These are phyloP conservation scores for Penicillium sp. DNA, from an alignment of 2,329 filamentous ascomycete species.

Conservation along the genomic window DNA sequence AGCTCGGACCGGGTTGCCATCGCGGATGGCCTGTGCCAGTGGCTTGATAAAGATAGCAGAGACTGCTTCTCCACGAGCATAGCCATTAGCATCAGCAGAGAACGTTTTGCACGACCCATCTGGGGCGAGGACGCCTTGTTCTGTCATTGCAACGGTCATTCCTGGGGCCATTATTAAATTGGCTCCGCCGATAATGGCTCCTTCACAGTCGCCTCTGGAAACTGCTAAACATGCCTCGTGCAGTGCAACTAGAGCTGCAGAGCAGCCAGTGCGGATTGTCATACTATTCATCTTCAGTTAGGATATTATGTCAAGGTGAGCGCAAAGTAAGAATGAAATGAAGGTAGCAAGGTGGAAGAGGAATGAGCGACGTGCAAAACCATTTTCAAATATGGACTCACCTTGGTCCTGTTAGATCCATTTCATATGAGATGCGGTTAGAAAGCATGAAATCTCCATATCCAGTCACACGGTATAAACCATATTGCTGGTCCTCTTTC, in stretches of 20 bases:
- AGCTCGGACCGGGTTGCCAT: slow-evolving; percentile 28
- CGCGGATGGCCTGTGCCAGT: slow-evolving; percentile 26
- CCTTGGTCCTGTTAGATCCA: slow-evolving; percentile 25
- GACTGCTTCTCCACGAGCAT: slow-evolving; percentile 34
- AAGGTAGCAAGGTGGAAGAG: neutral
- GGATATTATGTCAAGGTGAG: neutral
- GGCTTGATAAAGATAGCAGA: slow-evolving; percentile 32
- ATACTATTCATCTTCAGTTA: slow-evolving; percentile 3
- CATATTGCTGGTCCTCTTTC: slow-evolving; percentile 21
- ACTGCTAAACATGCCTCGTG: slow-evolving; percentile 29
- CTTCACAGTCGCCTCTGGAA: slow-evolving; percentile 4
- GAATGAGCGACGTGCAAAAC: neutral
- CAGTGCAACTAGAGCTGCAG: slow-evolving; percentile 31
- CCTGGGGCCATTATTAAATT: slow-evolving; percentile 34
- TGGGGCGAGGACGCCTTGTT: slow-evolving; percentile 35
- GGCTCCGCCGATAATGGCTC: slow-evolving; percentile 33
- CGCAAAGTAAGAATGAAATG: neutral
- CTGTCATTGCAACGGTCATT: slow-evolving; percentile 25
- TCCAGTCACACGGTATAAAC: slow-evolving; percentile 15
- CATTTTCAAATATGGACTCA: neutral
- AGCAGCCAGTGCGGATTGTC: slow-evolving; percentile 36
- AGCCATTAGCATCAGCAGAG: slow-evolving; percentile 29
- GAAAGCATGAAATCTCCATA: slow-evolving; percentile 24
- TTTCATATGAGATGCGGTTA: slow-evolving; percentile 28
- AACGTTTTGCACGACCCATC: slow-evolving; percentile 27